Evolutionary conservation across 108 stramenopile species (phyloP).

Genomic region (Cyclotella cryptica): DNA sequence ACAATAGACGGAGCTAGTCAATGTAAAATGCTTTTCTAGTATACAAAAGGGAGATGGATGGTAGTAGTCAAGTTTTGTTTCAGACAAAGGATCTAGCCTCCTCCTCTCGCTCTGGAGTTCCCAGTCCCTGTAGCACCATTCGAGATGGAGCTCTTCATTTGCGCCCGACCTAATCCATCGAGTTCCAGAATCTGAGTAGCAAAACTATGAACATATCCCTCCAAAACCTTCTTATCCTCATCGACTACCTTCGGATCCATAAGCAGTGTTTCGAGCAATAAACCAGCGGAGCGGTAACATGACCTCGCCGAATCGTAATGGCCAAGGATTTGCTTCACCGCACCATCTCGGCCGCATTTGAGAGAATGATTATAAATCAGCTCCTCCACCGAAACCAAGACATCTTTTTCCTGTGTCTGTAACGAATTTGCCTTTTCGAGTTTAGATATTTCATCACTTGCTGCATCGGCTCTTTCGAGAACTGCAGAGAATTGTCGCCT

Average conservation of each 20-base stretch:
- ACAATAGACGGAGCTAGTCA: no score
- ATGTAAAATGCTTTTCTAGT: no score
- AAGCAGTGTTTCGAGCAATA: conserved; percentile 84
- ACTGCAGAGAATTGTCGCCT: conserved; percentile 81
- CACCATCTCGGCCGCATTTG: conserved; percentile 83
- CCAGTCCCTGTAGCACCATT: no score
- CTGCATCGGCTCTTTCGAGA: conserved; percentile 86
- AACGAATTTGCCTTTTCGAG: conserved; percentile 31
- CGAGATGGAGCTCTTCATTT: no score
- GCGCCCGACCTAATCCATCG: no score
- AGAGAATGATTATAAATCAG: conserved; percentile 88
- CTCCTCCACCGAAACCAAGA: conserved; percentile 68
- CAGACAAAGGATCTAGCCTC: no score
- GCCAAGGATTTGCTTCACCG: conserved; percentile 86
- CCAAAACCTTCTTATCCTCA: conserved; percentile 72
- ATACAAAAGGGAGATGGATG: no score
- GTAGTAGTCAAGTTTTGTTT: no score
- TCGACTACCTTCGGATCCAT: conserved; percentile 84
- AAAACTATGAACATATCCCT: conserved; percentile 88
- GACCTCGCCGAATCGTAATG: conserved; percentile 83
- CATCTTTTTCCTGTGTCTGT: conserved; percentile 12
- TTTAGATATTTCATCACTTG: conserved; percentile 74
- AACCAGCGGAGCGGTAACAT: conserved; percentile 85
- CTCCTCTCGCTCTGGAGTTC: no score
- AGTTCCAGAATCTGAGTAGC: conserved; percentile 82